Conservation (phyloP, 164 flowering plant species). For the Magnolia changhungtana region DNA sequence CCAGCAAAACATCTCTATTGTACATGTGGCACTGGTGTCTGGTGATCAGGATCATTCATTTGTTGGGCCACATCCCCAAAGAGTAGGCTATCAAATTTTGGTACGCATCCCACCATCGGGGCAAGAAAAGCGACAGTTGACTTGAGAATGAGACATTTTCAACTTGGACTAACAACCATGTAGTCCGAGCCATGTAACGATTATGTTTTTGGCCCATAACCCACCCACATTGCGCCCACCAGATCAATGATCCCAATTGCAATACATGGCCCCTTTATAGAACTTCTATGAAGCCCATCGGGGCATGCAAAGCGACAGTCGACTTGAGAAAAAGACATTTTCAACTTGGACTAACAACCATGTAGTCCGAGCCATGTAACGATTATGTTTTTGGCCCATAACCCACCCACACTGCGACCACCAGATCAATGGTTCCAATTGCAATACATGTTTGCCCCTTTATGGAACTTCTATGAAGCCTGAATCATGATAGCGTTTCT, state of each 20-base stretch:
- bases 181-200: not conserved
- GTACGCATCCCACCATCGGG: not conserved
- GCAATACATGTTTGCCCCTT: too few relatives aligned
- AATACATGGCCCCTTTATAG: too few relatives aligned
- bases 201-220: not conserved
- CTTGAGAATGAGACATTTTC: too few relatives aligned
- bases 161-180: not conserved
- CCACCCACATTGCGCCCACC: not conserved
- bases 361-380: not conserved
- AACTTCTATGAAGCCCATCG: too few relatives aligned
- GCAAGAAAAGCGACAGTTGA: not conserved
- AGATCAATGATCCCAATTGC: not conserved
- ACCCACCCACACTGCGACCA: not conserved
- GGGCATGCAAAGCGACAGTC: not conserved
- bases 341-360: not conserved
- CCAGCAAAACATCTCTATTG: not conserved
- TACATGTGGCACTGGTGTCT: not conserved
- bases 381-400: not conserved
- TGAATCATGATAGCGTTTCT: too few relatives aligned
- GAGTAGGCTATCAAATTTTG: too few relatives aligned
- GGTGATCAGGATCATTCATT: too few relatives aligned
- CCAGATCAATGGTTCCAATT: not conserved
- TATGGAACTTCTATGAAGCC: too few relatives aligned
- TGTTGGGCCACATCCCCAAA: not conserved
- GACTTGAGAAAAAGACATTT: too few relatives aligned